A percentile compares a stretch with the other conserved stretches of the same genome.
phyloP scores from a whole-genome alignment of 805 yeast genomes.

The Pichia heedii region DNA sequence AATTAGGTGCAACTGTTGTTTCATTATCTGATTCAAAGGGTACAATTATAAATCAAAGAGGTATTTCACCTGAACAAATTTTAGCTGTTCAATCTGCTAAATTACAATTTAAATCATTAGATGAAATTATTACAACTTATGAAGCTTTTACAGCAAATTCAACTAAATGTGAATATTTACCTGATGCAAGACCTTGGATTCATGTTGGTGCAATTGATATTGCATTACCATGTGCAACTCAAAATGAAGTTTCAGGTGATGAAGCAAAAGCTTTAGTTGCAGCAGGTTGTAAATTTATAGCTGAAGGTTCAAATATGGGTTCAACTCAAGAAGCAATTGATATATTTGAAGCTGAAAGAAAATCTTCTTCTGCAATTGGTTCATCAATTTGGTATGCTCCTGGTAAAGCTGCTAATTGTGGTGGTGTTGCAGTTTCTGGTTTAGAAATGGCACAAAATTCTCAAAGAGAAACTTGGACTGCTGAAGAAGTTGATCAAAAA shows the following conservation, averaged over 20 bases:
- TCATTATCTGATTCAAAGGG: constrained; percentile 96
- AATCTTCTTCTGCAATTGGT: constrained; percentile 30
- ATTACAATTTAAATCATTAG: constrained; percentile 66
- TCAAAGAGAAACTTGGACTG: constrained; percentile 82
- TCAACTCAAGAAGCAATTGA: constrained; percentile 95
- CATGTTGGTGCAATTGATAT: constrained; percentile 86
- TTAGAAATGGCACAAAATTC: constrained; percentile 99
- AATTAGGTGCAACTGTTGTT: constrained; percentile 92
- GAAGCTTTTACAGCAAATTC: constrained; percentile 40
- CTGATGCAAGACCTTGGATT: constrained; percentile 95
- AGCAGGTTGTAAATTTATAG: constrained; percentile 86
- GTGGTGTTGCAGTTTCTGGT: constrained; percentile 99
- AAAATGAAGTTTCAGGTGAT: constrained; percentile 93
- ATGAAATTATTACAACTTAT: constrained; percentile 51
- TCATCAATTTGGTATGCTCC: constrained; percentile 94
- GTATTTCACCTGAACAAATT: constrained; percentile 80
- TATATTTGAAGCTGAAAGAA: constrained; percentile 80
- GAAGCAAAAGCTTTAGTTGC: constrained; percentile 93
- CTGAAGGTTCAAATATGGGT: constrained; percentile 99
- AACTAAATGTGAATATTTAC: constrained; percentile 65
- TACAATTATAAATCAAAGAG: constrained; percentile 64
- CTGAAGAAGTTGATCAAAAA: constrained; percentile 86
- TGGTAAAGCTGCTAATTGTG: constrained; percentile 98
- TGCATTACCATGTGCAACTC: constrained; percentile 97
- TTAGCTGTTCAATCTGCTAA: constrained; percentile 69